A percentile compares a stretch with the other conserved stretches of the same genome.
Conservation (phyloP, 2,329 filamentous ascomycete species). For the Tetracladium maxilliforme region DNA sequence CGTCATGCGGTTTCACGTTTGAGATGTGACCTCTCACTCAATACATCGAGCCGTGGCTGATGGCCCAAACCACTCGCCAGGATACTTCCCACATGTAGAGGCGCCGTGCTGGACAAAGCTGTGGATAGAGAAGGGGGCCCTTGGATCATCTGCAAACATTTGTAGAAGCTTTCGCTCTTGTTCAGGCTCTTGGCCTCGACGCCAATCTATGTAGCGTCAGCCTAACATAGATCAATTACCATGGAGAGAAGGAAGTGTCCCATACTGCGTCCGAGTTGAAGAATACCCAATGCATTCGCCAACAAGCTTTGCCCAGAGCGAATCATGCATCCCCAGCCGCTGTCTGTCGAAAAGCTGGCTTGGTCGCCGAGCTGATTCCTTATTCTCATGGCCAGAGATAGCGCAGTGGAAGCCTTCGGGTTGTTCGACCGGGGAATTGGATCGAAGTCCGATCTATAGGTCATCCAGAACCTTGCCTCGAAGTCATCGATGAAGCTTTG, state of each 20-base stretch:
- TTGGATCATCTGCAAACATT: constrained; percentile 75
- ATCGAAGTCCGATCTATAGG: constrained; percentile 78
- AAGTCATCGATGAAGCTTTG: constrained; percentile 79
- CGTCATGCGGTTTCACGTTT: constrained; percentile 1
- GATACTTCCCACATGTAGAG: constrained; percentile 77
- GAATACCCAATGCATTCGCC: constrained; percentile 65
- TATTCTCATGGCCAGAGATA: constrained; percentile 76
- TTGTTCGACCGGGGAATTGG: constrained; percentile 68
- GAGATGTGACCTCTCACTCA: constrained; percentile 41
- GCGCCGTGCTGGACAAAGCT: constrained; percentile 85
- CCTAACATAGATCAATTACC: constrained; percentile 1
- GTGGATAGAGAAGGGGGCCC: constrained; percentile 86
- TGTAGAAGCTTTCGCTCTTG: constrained; percentile 61
- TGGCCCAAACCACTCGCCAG: constrained; percentile 98
- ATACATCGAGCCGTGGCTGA: constrained; percentile 91
- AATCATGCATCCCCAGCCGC: constrained; percentile 98
- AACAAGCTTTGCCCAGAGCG: constrained; percentile 86
- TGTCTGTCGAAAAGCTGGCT: constrained; percentile 78
- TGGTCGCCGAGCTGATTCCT: constrained; percentile 68
- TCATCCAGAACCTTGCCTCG: constrained; percentile 90
- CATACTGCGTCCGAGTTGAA: constrained; percentile 65
- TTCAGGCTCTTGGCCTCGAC: constrained; percentile 38
- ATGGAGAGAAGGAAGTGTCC: constrained; percentile 1
- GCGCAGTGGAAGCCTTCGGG: constrained; percentile 50
- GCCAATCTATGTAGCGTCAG: constrained; percentile 46